phyloP scores from a whole-genome alignment of 306 rosid species.

The Gastrolobium bilobum region DNA sequence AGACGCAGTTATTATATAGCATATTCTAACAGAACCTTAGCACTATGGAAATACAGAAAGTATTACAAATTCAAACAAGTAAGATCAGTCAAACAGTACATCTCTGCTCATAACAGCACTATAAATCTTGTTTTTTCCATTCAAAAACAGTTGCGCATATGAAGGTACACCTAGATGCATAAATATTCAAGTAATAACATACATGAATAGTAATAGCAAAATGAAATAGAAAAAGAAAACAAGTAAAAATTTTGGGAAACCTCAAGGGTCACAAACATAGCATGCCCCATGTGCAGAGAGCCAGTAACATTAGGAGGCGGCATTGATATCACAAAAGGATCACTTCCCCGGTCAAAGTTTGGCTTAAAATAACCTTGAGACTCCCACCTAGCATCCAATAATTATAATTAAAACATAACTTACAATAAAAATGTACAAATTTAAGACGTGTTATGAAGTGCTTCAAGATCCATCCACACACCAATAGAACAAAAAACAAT shows the following conservation, averaged over 20 bases:
- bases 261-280: conserved; percentile 99
- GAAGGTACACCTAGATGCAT: conserved; percentile 15
- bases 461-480: conserved; percentile 31
- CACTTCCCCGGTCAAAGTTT: conserved; percentile 70
- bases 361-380: conserved; percentile 95
- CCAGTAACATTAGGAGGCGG: conserved; percentile 99
- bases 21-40: not conserved
- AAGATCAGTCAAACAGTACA: conserved; percentile 34
- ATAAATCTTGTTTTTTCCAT: conserved; percentile 20
- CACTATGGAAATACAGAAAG: conserved; percentile 19
- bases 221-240: not conserved
- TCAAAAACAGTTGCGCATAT: conserved; percentile 22
- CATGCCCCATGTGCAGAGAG: conserved; percentile 98
- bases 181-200: conserved; percentile 23
- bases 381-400: conserved; percentile 87
- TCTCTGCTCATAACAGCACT: conserved; percentile 17
- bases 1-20: no score
- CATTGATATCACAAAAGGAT: conserved; percentile 92
- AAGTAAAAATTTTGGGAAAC: conserved; percentile 50
- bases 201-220: not conserved
- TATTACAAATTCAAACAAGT: conserved; percentile 23
- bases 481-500: not conserved
- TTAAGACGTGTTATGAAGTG: not conserved
- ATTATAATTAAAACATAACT: conserved; percentile 38
- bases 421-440: not conserved